Base-by-base conservation (phyloP, 2,329 filamentous ascomycete genomes). In the Sclerotinia nivalis region DNA sequence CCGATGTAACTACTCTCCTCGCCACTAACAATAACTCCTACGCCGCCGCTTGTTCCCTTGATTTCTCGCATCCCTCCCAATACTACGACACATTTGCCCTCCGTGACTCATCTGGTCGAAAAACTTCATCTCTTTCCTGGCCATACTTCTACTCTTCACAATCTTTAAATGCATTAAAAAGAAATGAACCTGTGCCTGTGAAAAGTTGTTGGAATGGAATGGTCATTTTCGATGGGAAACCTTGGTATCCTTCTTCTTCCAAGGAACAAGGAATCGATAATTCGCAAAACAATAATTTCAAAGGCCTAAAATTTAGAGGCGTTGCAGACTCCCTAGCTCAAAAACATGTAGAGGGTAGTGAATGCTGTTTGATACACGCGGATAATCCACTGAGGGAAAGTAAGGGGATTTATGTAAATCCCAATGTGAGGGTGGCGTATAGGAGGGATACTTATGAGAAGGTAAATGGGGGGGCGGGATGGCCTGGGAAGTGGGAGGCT, bases 281-380 rank as follows among this genome's bases (percentile, higher is more conserved):
- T 4, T 9, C 4, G 22, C 22, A 40, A 28, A 43, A 6, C 5
- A 7, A 9, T 0, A 22, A 22, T 68, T 37, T 54, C 72, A 10
- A 47, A 37, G 47, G 69, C 0, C 72, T 92, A 0, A 81, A 79
- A 18, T 92, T 92, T 78, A 86, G 90, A 13, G 89, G 83, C 2
- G 82, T 90, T 20, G 75, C 85, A 0, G 89, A 91, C 75, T 84
- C 83, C 6, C 84, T 94, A 1, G 87, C 87, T 2, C 75, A 78
- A 13, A 76, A 81, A 40, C 90, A 92, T 76, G 82, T 93, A 40
- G 91, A 93, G 79, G 91, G 84, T n/a, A 91, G 88, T n/a, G 91
- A 94, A 79, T 93, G 91, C 80, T 94, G 91, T 79, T 84, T 93
- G 58, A 87, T 93, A 64, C 90, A 93, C 76, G 87, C 87, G 4